Percentiles rank a stretch among this genome's conserved stretches.
Evolutionary conservation across 2,329 filamentous ascomycete genomes (phyloP).

Genomic region (Lasiodiplodia citricola): DNA sequence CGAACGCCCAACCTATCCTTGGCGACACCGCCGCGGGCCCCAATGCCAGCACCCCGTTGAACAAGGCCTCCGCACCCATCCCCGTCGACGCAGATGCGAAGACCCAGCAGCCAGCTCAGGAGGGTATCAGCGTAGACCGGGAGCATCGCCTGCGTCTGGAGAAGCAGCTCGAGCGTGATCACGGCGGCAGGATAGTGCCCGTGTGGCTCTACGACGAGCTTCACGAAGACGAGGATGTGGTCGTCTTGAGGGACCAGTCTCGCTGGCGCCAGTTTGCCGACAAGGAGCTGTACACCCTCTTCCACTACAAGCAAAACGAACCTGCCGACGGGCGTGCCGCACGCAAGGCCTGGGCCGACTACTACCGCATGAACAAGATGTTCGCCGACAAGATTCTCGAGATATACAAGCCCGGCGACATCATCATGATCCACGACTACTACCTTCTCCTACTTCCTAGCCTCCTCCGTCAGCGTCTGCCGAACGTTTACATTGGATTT

Average conservation of each 20-base stretch:
- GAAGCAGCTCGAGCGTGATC: conserved; percentile 71
- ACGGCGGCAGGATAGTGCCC: conserved; percentile 79
- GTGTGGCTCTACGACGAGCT: conserved; percentile 86
- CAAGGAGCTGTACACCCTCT: conserved; percentile 87
- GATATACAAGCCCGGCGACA: conserved; percentile 88
- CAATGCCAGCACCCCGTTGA: conserved; percentile 63
- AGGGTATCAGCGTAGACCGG: conserved; percentile 73
- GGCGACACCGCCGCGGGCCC: conserved; percentile 30
- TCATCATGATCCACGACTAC: conserved; percentile 93
- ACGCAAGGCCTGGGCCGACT: conserved; percentile 87
- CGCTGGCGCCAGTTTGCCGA: conserved; percentile 92
- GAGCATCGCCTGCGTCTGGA: conserved; percentile 77
- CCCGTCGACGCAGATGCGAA: conserved; percentile 69
- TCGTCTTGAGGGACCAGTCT: conserved; percentile 78
- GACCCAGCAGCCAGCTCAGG: conserved; percentile 63
- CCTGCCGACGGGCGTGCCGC: conserved; percentile 84
- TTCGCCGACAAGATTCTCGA: conserved; percentile 90
- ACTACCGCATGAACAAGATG: conserved; percentile 88
- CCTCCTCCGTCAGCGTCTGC: conserved; percentile 82
- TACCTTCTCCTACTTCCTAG: conserved; percentile 88
- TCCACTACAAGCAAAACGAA: conserved; percentile 96
- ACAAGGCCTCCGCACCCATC: conserved; percentile 79
- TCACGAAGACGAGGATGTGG: conserved; percentile 70
- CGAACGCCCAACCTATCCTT: conserved; percentile 38
- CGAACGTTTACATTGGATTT: conserved; percentile 92